Base-by-base conservation (phyloP, 2,329 filamentous ascomycete genomes). In the Fusarium clavum region DNA sequence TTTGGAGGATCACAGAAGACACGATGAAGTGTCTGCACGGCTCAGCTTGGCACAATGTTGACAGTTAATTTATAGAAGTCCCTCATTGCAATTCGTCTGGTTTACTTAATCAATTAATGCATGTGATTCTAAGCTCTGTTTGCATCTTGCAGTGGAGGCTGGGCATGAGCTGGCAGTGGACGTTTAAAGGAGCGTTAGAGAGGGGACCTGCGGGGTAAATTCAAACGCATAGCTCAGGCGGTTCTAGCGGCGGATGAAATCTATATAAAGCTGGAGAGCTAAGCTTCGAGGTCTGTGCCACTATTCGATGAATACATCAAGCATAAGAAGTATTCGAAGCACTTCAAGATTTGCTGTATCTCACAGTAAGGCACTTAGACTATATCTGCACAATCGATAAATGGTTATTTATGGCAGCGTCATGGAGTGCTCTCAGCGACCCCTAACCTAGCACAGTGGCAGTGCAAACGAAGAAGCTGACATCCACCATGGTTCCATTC, bases 171-270 rank as follows among this genome's bases (percentile, higher is more conserved):
- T 52, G 46, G 47, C 29, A 20, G 20, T 20, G 20, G 20, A 53
- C 43, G 29, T 68, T 41, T 30, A 64, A 38, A 48, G 18, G 44
- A 58, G 41, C 47, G 45, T 49, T 59, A 54, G 30, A 65, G 48
- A 65, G 41, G 67, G 67, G 61, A 69, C 66, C 52, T 69, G 67
- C 45, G 67, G 67, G 67, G 61, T 64, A 48, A 29, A 10, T 27
- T 49, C 43, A 29, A 29, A 57, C n/a, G 24, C 49, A 43, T 53
- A 53, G 49, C 34, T 43, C n/a, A 53, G 30, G 49, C 49, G 24
- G 22, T 52, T 56, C n/a, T 56, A 49, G 53, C 30, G 30, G 30
- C 44, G 43, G 24, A 41, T 53, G 27, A n/a, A 10, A 38, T 14
- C n/a, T 56, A 56, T 14, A 14, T 56, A 14, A 34, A 38, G 20